Evolutionary conservation across 2,329 filamentous ascomycete genomes (phyloP).

Genomic region (Fusarium sp.): DNA sequence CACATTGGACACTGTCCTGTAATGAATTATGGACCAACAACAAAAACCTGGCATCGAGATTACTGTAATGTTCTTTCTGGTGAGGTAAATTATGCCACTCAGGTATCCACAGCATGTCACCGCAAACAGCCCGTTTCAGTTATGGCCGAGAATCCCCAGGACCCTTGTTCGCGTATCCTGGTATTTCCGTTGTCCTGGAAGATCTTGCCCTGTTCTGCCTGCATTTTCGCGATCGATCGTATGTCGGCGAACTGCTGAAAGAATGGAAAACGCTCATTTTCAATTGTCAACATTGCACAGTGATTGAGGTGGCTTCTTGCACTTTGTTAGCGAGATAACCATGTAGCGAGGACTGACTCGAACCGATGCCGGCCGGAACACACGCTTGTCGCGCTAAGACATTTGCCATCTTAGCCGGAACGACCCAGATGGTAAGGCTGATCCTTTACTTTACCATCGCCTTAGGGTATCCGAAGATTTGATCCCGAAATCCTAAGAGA

Average conservation of each 20-base stretch:
- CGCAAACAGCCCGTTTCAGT: not conserved
- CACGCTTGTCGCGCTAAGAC: not conserved
- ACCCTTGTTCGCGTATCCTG: not conserved
- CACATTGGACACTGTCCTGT: not conserved
- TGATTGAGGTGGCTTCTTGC: not conserved
- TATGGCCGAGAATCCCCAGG: not conserved
- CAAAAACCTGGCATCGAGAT: not conserved
- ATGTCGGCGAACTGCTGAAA: not conserved
- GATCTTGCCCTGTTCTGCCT: not conserved
- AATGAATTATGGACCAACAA: conserved; percentile 13
- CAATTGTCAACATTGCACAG: not conserved
- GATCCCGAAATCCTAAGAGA: no score
- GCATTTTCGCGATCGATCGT: not conserved
- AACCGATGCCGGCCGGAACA: not conserved
- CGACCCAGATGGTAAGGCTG: not conserved
- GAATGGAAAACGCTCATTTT: not conserved
- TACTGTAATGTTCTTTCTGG: not conserved
- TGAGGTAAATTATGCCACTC: not conserved
- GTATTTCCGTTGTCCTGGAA: not conserved
- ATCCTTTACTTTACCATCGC: no score
- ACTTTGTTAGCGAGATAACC: not conserved
- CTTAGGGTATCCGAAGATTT: no score
- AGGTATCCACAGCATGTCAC: conserved; percentile 1
- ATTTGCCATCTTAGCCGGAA: not conserved
- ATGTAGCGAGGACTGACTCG: not conserved